A percentile compares a stretch with the other conserved stretches of the same genome.
Evolutionary conservation across 2,329 filamentous ascomycete species (phyloP).

Genomic region (Hymenoscyphus scutula): DNA sequence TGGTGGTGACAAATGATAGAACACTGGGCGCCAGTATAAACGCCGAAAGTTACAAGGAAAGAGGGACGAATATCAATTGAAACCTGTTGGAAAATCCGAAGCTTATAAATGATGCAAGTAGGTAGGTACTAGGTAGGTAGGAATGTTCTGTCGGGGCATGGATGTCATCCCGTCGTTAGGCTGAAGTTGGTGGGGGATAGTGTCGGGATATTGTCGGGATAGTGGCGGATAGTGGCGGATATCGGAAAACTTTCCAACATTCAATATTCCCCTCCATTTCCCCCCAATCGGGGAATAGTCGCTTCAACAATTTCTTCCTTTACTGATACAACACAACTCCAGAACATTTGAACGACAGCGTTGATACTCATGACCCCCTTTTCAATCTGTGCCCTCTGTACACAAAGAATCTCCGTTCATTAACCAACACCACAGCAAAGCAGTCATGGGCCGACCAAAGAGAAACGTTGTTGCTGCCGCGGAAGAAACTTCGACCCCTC

Average conservation of each 20-base stretch:
- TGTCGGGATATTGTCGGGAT: not conserved
- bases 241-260: not conserved
- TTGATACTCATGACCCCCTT: not conserved
- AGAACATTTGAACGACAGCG: not conserved
- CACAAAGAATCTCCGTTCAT: not conserved
- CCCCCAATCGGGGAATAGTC: not conserved
- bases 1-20: not conserved
- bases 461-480: conserved; percentile 75
- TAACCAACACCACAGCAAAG: not conserved
- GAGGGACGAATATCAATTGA: no score
- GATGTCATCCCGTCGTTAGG: not conserved
- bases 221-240: not conserved
- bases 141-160: not conserved
- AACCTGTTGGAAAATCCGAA: not conserved
- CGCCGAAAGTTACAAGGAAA: not conserved
- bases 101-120: conserved; percentile 4
- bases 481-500: conserved; percentile 64
- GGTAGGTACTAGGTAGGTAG: no score
- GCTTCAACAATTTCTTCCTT: not conserved
- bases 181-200: not conserved
- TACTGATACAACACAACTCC: not conserved
- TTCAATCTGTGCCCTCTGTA: not conserved
- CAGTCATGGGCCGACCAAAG: conserved; percentile 68
- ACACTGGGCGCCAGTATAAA: not conserved
- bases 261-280: not conserved